Percentiles rank a stretch among this genome's conserved stretches.
Conservation (phyloP, 768 basidiomycete species). For the Podaxis sp. region DNA sequence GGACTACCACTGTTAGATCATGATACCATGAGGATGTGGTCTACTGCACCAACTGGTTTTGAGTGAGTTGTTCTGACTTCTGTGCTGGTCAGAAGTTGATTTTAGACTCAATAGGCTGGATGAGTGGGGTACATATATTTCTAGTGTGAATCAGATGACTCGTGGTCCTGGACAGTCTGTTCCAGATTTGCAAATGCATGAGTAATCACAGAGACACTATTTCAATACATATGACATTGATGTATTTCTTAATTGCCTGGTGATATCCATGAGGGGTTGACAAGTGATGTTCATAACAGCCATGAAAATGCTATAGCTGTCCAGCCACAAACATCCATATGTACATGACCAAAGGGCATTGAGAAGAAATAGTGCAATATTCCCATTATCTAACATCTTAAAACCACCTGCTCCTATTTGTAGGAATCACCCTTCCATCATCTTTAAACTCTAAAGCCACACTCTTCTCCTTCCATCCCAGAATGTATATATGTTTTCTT, state of each 20-base stretch:
- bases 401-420: too few species aligned
- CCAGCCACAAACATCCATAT: too few species aligned
- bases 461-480: neutral
- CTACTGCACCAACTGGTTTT: slow-evolving; percentile 54
- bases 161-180: slow-evolving; percentile 13
- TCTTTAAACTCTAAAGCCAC: neutral
- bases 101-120: slow-evolving; percentile 28
- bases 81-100: neutral
- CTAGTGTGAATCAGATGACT: slow-evolving; percentile 22
- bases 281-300: too few species aligned
- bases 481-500: neutral
- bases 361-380: too few species aligned
- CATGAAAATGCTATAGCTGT: too few species aligned
- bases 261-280: too few species aligned
- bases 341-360: too few species aligned
- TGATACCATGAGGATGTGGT: slow-evolving; percentile 62
- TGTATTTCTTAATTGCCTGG: too few species aligned
- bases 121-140: slow-evolving; percentile 31
- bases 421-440: neutral
- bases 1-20: slow-evolving; percentile 35
- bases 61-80: slow-evolving; percentile 41
- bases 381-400: too few species aligned
- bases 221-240: too few species aligned
- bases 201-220: neutral
- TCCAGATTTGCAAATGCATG: neutral